A percentile compares a stretch with the other conserved stretches of the same genome.
phyloP scores from a whole-genome alignment of 495 filamentous ascomycete species.

The Penicillium alfredii region DNA sequence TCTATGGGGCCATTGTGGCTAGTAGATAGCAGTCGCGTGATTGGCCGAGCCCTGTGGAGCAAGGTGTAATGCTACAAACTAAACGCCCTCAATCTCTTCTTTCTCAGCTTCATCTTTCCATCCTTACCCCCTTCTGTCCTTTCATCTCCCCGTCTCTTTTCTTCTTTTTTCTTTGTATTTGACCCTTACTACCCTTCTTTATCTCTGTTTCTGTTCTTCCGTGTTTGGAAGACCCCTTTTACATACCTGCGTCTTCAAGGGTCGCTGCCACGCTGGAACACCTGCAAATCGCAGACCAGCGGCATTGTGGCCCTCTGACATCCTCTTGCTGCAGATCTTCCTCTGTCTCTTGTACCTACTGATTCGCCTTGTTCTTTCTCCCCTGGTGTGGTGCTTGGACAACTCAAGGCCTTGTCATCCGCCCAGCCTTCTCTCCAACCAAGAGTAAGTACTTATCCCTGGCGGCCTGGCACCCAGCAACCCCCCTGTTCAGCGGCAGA shows the following conservation, averaged over 20 bases:
- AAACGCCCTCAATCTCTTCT: conserved; percentile 21
- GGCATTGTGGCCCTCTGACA: background rate
- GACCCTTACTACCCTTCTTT: conserved; percentile 2
- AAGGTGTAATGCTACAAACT: conserved; percentile 27
- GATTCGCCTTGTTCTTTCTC: conserved; percentile 5
- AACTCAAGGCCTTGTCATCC: conserved; percentile 2
- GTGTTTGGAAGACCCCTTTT: conserved; percentile 17
- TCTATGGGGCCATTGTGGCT: conserved; percentile 6
- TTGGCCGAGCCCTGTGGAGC: conserved; percentile 18
- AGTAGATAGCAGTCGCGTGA: conserved; percentile 16
- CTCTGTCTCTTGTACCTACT: background rate
- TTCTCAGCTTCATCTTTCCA: conserved; percentile 19
- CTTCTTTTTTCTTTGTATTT: conserved; percentile 1
- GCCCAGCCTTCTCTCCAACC: conserved; percentile 15
- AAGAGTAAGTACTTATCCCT: conserved; percentile 39
- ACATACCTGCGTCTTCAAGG: conserved; percentile 10
- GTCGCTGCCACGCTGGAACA: background rate
- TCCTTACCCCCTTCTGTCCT: conserved; percentile 10
- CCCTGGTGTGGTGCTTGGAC: conserved; percentile 4
- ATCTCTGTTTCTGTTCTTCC: conserved; percentile 3
- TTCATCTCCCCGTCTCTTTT: conserved; percentile 3
- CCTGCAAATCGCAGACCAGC: too few species aligned
- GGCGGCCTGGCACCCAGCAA: conserved; percentile 27
- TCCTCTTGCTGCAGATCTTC: background rate
- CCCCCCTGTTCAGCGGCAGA: conserved; percentile 11